Evolutionary conservation across 2,329 filamentous ascomycete species (phyloP).

Genomic region (Pseudogymnoascus sp.): DNA sequence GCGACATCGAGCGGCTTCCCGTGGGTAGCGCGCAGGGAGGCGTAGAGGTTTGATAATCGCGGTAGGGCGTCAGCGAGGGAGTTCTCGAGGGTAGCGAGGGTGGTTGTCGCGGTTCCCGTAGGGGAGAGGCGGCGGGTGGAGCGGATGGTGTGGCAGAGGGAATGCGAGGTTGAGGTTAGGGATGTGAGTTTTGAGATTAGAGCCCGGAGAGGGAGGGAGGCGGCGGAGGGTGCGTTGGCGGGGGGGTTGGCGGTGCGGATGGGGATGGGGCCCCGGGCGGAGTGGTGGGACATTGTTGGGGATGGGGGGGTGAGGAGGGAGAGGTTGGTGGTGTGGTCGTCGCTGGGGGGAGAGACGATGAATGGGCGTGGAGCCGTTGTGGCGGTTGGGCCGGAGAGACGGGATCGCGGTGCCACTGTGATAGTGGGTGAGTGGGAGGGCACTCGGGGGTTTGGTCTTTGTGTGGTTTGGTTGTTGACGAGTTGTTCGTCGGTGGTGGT

Average conservation of each 20-base stretch:
- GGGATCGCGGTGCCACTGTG: neutral
- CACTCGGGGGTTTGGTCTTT: neutral
- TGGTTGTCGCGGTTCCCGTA: neutral
- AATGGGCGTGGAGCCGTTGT: neutral
- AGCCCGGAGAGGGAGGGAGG: neutral
- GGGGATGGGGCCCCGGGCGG: neutral
- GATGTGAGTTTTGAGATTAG: neutral
- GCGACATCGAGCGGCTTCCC: neutral
- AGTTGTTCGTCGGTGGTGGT: neutral
- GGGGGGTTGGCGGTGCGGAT: neutral
- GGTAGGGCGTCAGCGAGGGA: neutral
- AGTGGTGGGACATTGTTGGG: neutral
- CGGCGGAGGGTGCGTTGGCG: neutral
- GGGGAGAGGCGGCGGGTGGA: neutral
- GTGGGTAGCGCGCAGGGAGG: neutral
- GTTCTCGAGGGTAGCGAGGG: neutral
- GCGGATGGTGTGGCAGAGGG: neutral
- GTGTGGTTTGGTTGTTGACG: neutral
- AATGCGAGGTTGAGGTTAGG: neutral
- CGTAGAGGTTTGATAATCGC: neutral
- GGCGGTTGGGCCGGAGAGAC: neutral
- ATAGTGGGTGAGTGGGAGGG: neutral
- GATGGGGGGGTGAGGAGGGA: neutral
- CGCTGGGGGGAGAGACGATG: neutral
- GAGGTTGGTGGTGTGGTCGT: neutral